A percentile compares a stretch with the other conserved stretches of the same genome.
Conservation (phyloP, 345 rosid species). For the Dimocarpus longan region DNA sequence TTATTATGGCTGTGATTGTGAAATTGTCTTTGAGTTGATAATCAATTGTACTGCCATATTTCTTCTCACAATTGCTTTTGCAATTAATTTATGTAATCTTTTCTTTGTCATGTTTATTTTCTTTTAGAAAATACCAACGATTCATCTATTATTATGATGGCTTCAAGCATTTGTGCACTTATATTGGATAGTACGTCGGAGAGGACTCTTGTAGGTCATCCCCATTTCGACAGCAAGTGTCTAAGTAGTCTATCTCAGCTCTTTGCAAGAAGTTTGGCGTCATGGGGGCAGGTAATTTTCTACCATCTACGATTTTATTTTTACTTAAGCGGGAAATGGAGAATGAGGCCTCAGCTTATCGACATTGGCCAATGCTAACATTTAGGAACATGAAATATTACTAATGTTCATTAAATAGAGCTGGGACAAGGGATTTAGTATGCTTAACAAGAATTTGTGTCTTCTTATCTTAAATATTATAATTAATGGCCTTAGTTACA, state of each 20-base stretch:
- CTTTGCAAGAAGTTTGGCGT: slow-evolving; percentile 60
- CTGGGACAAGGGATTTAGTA: neutral
- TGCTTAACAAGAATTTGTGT: neutral
- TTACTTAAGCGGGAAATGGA: neutral
- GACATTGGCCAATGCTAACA: no score
- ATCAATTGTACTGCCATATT: slow-evolving; percentile 2
- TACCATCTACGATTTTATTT: neutral
- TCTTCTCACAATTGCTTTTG: neutral
- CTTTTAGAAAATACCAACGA: slow-evolving; percentile 52
- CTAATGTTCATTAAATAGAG: neutral
- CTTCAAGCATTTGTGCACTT: slow-evolving; percentile 74
- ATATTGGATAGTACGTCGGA: slow-evolving; percentile 73
- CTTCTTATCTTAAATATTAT: neutral
- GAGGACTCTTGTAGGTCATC: slow-evolving; percentile 61
- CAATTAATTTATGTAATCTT: neutral
- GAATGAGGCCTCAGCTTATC: neutral
- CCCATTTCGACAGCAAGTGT: slow-evolving; percentile 39
- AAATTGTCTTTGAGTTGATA: slow-evolving; percentile 7
- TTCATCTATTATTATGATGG: slow-evolving; percentile 63
- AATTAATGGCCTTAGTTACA: neutral
- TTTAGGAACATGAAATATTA: no score
- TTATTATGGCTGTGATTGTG: neutral
- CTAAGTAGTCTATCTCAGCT: slow-evolving; percentile 46
- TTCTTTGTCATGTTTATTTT: slow-evolving; percentile 8
- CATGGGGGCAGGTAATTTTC: slow-evolving; percentile 47